Evolutionary conservation across 805 yeast genomes (phyloP), one percentile per base, ranked within the genome.

Genomic region (Pichia ethanolica): DNA sequence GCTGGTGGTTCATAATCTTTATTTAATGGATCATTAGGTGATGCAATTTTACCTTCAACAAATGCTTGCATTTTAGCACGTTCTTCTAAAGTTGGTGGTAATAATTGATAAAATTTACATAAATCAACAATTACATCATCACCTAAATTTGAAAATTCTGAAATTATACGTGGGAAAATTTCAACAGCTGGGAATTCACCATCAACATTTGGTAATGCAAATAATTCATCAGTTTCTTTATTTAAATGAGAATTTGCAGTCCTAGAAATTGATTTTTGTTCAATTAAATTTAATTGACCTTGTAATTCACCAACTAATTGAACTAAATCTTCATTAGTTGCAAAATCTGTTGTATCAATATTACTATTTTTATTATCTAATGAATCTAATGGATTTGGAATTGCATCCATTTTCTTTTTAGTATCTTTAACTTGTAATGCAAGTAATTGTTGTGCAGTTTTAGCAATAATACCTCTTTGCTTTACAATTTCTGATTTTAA

Each of bases 251-350:
- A 71, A 62, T 89, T 89, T 54, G 78, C 76, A 4, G 82, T 70
- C 64, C 98, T 74, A 55, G 86, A 74, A 41, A 86, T 75, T 14
- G 85, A 77, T 56, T 95, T 76, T 56, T 86, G 87, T 61, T 90
- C 98, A 35, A 86, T 63, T 27, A 76, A 71, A 47, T 86, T 90
- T 59, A 90, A 73, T 67, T 90, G 97, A 8, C 87, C 86, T 66
- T 90, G 97, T 49, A 90, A 69, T 65, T 90, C 98, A 10, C 87
- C 88, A 12, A 89, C 97, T 42, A 90, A 71, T 61, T 88, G 91
- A 4, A 86, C 86, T 11, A 90, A 69, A 61, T 91, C 98, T 50
- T 86, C 95, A 56, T 87, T 84, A 4, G 91, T 81, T 36, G 82
- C 87, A 55, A 74, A 82, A 54, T 83, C 88, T 4, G 75, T 63